phyloP scores from a whole-genome alignment of 1,139 yeast genomes.

The Pneumocystis oryctolagi region DNA sequence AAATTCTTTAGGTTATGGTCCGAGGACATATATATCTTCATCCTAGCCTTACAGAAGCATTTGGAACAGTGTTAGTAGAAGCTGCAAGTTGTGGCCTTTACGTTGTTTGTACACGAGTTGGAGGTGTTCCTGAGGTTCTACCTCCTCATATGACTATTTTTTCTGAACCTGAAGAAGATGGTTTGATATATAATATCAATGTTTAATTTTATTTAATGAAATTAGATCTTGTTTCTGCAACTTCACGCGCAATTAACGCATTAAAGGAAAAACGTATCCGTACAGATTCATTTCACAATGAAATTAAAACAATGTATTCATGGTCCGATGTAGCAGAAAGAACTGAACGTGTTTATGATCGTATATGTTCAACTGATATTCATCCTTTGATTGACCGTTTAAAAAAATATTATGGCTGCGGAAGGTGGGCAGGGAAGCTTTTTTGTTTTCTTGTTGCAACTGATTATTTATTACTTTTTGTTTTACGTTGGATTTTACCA shows the following conservation, averaged over 20 bases:
- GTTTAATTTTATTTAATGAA: not conserved
- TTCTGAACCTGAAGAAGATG: constrained; percentile 74
- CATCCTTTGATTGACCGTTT: constrained; percentile 41
- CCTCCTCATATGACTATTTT: constrained; percentile 89
- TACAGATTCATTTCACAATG: constrained; percentile 61
- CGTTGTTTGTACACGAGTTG: constrained; percentile 91
- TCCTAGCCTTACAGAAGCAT: constrained; percentile 91
- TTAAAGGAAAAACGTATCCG: constrained; percentile 36
- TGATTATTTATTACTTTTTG: constrained; percentile 48
- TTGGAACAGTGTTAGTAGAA: constrained; percentile 92
- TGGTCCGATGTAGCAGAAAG: constrained; percentile 83
- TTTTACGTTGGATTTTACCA: constrained; percentile 40
- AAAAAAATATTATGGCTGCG: constrained; percentile 54
- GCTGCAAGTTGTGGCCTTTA: constrained; percentile 93
- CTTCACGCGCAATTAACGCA: constrained; percentile 15
- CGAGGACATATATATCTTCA: constrained; percentile 88
- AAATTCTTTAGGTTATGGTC: constrained; percentile 46
- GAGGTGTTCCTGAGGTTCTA: constrained; percentile 93
- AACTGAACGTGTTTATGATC: constrained; percentile 67
- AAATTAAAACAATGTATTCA: constrained; percentile 70
- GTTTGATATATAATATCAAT: constrained; percentile 36
- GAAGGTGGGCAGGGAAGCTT: constrained; percentile 71
- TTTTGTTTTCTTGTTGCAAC: constrained; percentile 66
- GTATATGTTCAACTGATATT: constrained; percentile 33
- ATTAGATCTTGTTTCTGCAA: constrained; percentile 15